Evolutionary conservation across 768 basidiomycete genomes (phyloP).

Genomic region (Scleroderma citrinum): DNA sequence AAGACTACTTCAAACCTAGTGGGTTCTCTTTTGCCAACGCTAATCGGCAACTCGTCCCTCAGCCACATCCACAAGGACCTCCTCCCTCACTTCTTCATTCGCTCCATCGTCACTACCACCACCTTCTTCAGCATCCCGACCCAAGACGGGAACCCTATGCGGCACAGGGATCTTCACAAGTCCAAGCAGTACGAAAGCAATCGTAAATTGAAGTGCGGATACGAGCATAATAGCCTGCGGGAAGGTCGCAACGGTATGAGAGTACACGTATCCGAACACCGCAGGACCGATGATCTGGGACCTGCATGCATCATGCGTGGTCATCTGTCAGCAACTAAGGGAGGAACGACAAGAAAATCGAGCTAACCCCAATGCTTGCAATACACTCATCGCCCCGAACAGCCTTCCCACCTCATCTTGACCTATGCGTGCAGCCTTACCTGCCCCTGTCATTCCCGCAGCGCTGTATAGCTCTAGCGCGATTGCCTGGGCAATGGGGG

Average conservation of each 20-base stretch:
- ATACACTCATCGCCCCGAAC: conserved; percentile 75
- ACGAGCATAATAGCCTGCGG: conserved; percentile 68
- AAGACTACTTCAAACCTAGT: too few relatives aligned
- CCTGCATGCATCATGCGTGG: conserved; percentile 28
- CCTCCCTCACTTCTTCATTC: too few relatives aligned
- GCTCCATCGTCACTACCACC: neutral
- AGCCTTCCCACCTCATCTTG: conserved; percentile 60
- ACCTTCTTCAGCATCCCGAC: neutral
- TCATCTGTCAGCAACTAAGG: neutral
- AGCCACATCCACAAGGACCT: too few relatives aligned
- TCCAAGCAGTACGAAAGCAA: conserved; percentile 41
- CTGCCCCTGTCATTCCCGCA: conserved; percentile 1
- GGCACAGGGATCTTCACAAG: conserved; percentile 30
- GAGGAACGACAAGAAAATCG: conserved; percentile 1
- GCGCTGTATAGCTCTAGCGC: conserved; percentile 55
- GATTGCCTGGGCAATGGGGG: conserved; percentile 65
- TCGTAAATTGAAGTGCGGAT: conserved; percentile 32
- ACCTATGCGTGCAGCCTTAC: conserved; percentile 37
- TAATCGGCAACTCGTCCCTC: too few relatives aligned
- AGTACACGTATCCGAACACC: conserved; percentile 66
- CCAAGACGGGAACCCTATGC: neutral
- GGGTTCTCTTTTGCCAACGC: too few relatives aligned
- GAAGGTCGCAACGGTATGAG: conserved; percentile 62
- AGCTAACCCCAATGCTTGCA: conserved; percentile 59
- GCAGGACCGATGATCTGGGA: conserved; percentile 69